Percentiles rank a stretch among this genome's conserved stretches.
phyloP scores from a whole-genome alignment of 2,329 filamentous ascomycete species.

The Colletotrichum trifolii region DNA sequence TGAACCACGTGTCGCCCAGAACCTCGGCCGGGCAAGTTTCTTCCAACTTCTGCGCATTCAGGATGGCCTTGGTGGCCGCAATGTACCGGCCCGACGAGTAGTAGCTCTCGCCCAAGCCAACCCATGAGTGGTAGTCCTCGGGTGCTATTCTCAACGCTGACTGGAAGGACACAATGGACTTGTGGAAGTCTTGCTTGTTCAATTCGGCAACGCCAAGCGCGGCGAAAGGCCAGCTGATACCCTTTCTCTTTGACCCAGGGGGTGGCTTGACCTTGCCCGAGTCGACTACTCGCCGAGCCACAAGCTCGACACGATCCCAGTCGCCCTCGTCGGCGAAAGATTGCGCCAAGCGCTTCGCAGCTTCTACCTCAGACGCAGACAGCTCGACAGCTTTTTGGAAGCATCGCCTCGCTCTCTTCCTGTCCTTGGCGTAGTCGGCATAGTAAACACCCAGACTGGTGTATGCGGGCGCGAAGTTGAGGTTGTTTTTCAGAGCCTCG shows the following conservation, averaged over 20 bases:
- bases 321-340: constrained; percentile 91
- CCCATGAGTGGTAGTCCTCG: constrained; percentile 93
- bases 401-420: constrained; percentile 86
- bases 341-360: constrained; percentile 86
- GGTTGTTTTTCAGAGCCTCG: constrained; percentile 83
- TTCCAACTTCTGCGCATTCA: constrained; percentile 84
- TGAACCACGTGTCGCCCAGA: constrained; percentile 86
- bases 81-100: constrained; percentile 93
- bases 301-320: constrained; percentile 95
- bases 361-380: constrained; percentile 85
- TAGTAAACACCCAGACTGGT: constrained; percentile 93
- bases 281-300: constrained; percentile 90
- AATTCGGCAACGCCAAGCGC: constrained; percentile 94
- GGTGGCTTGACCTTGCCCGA: constrained; percentile 93
- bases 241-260: constrained; percentile 92
- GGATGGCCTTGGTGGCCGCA: constrained; percentile 91
- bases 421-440: constrained; percentile 89
- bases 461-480: constrained; percentile 90
- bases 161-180: constrained; percentile 92
- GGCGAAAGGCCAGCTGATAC: constrained; percentile 95
- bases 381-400: constrained; percentile 97
- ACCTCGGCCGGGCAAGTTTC: constrained; percentile 54
- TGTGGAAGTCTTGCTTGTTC: constrained; percentile 90
- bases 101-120: constrained; percentile 97
- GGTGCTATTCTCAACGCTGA: constrained; percentile 86